A percentile compares a stretch with the other conserved stretches of the same genome.
Evolutionary conservation across 192 early-diverging fungal genomes (phyloP).

Genomic region (Linderina pennispora): DNA sequence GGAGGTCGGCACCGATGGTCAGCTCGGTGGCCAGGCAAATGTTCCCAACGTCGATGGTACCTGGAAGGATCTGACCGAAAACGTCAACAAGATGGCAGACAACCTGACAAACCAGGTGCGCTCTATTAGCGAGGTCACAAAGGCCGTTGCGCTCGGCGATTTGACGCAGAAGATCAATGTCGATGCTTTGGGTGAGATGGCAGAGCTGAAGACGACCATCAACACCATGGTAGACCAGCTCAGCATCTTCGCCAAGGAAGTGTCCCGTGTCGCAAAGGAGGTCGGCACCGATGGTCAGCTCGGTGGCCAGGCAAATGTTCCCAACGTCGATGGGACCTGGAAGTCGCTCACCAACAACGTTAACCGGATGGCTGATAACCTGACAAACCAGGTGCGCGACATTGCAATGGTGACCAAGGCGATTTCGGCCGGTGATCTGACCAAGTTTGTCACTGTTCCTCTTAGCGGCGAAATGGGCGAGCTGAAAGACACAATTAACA

Average conservation of each 20-base stretch:
- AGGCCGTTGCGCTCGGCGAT: slow-evolving; percentile 65
- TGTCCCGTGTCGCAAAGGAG: slow-evolving; percentile 53
- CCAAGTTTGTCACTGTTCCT: slow-evolving; percentile 45
- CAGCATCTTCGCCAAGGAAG: slow-evolving; percentile 36
- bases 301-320: slow-evolving; percentile 56
- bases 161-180: slow-evolving; percentile 53
- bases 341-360: slow-evolving; percentile 62
- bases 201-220: slow-evolving; percentile 59
- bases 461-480: slow-evolving; percentile 54
- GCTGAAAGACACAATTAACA: slow-evolving; percentile 58
- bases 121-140: slow-evolving; percentile 60
- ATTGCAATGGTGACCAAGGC: slow-evolving; percentile 66
- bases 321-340: slow-evolving; percentile 61
- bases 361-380: slow-evolving; percentile 62
- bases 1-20: slow-evolving; percentile 67
- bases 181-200: slow-evolving; percentile 54
- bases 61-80: slow-evolving; percentile 68
- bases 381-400: slow-evolving; percentile 61
- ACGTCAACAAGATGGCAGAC: slow-evolving; percentile 67
- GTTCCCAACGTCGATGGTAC: slow-evolving; percentile 59
- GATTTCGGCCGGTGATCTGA: slow-evolving; percentile 57
- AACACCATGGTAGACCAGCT: slow-evolving; percentile 63
- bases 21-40: slow-evolving; percentile 62
- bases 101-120: slow-evolving; percentile 66
- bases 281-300: slow-evolving; percentile 66